phyloP scores from a whole-genome alignment of 345 rosid species.

The Iberis pinnata region DNA sequence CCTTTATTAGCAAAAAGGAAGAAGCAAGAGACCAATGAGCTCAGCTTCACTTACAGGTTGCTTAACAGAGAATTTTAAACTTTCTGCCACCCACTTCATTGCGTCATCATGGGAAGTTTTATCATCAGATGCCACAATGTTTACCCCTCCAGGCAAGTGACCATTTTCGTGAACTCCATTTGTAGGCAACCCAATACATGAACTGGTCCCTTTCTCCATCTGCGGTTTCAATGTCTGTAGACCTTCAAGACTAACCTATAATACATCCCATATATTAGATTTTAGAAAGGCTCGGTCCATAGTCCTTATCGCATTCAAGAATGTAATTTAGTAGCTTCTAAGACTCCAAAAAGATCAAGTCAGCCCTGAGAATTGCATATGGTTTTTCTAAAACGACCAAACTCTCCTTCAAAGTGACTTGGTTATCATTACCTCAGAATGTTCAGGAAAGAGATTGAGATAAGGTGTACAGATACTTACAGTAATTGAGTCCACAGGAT shows the following conservation, averaged over 20 bases:
- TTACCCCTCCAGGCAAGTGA: conserved; percentile 53
- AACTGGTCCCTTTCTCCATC: conserved; percentile 31
- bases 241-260: conserved; percentile 79
- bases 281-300: not conserved
- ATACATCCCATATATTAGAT: not conserved
- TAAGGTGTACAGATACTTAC: conserved; percentile 43
- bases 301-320: conserved; percentile 16
- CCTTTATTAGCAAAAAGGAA: not conserved
- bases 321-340: not conserved
- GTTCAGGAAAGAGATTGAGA: conserved; percentile 7
- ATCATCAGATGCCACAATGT: conserved; percentile 55
- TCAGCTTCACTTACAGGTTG: conserved; percentile 62
- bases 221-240: conserved; percentile 79
- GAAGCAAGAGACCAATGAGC: conserved; percentile 20
- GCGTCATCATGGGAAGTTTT: conserved; percentile 39
- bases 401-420: conserved; percentile 4
- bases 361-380: conserved; percentile 11
- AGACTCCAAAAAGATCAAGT: conserved; percentile 3
- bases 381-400: no score
- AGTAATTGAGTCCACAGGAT: conserved; percentile 66
- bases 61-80: conserved; percentile 76
- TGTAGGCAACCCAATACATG: conserved; percentile 24
- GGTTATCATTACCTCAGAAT: conserved; percentile 8
- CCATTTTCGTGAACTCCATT: conserved; percentile 56
- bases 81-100: conserved; percentile 72